A percentile compares a stretch with the other conserved stretches of the same genome.
These are phyloP conservation scores for Coemansia sp. DNA, from an alignment of 192 early-diverging fungal species.

Conservation along the genomic window DNA sequence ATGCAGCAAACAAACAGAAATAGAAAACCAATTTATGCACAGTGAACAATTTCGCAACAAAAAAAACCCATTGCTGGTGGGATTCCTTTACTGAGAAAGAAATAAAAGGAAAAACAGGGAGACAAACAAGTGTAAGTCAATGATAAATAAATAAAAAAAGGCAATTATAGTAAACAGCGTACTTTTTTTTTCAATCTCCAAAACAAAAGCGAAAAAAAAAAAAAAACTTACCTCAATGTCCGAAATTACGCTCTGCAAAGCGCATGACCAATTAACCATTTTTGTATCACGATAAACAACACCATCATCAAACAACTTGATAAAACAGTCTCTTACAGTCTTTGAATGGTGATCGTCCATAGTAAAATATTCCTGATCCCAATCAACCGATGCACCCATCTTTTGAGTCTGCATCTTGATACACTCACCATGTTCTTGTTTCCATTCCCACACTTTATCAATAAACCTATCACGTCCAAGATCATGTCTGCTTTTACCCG, in stretches of 20 bases:
- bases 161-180: not conserved
- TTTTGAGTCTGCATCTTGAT: constrained; percentile 84
- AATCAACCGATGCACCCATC: constrained; percentile 87
- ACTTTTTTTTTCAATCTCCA: too few species aligned
- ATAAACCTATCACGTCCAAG: constrained; percentile 85
- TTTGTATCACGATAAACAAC: constrained; percentile 89
- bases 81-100: too few species aligned
- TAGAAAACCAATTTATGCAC: not conserved
- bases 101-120: too few species aligned
- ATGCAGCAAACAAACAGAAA: not conserved
- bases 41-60: not conserved
- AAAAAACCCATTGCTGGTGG: too few species aligned
- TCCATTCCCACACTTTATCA: constrained; percentile 87
- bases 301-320: constrained; percentile 83
- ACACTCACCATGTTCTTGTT: constrained; percentile 68
- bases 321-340: constrained; percentile 90
- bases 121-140: not conserved
- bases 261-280: constrained; percentile 96
- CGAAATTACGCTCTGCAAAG: constrained; percentile 91
- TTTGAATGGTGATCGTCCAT: constrained; percentile 76
- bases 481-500: constrained; percentile 73
- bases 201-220: not conserved
- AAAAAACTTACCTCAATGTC: constrained; percentile 77
- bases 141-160: not conserved
- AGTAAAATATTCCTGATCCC: constrained; percentile 85